Percentiles rank a stretch among this genome's conserved stretches.
Evolutionary conservation across 176 grass and related monocot genomes (phyloP).

Genomic region (Carex myosuroides): DNA sequence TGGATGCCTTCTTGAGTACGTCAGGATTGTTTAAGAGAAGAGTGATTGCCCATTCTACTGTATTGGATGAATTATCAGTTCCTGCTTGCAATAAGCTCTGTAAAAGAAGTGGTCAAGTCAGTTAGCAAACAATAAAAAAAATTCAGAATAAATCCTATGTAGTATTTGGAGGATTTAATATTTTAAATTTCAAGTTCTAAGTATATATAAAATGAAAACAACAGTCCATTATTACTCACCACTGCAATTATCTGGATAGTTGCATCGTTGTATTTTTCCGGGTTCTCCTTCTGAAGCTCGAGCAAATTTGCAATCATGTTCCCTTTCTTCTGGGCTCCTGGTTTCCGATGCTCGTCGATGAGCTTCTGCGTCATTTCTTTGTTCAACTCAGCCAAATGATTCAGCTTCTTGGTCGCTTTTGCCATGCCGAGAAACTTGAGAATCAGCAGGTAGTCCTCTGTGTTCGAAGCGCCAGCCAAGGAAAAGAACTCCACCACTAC

Average conservation of each 20-base stretch:
- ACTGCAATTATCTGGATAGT: neutral
- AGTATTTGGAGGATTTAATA: no score
- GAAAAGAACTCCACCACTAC: neutral
- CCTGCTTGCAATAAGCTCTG: slow-evolving; percentile 11
- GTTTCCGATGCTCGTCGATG: slow-evolving; percentile 6
- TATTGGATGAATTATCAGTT: slow-evolving; percentile 16
- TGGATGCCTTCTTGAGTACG: neutral
- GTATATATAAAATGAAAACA: no score
- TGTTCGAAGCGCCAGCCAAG: neutral
- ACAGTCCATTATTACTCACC: no score
- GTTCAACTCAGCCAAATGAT: neutral
- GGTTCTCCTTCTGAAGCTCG: slow-evolving; percentile 1
- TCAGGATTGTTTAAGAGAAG: neutral
- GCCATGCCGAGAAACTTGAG: neutral
- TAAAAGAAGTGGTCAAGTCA: neutral
- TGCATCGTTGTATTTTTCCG: slow-evolving; percentile 2
- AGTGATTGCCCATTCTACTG: slow-evolving; percentile 19
- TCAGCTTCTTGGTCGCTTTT: neutral
- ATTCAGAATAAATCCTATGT: no score
- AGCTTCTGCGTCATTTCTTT: neutral
- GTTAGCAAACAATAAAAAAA: no score
- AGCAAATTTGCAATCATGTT: slow-evolving; percentile 12
- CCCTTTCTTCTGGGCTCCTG: neutral
- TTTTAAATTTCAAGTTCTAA: no score
- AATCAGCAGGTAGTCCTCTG: slow-evolving; percentile 1